phyloP scores from a whole-genome alignment of 2,329 filamentous ascomycete genomes.

The Hymenoscyphus linearis region DNA sequence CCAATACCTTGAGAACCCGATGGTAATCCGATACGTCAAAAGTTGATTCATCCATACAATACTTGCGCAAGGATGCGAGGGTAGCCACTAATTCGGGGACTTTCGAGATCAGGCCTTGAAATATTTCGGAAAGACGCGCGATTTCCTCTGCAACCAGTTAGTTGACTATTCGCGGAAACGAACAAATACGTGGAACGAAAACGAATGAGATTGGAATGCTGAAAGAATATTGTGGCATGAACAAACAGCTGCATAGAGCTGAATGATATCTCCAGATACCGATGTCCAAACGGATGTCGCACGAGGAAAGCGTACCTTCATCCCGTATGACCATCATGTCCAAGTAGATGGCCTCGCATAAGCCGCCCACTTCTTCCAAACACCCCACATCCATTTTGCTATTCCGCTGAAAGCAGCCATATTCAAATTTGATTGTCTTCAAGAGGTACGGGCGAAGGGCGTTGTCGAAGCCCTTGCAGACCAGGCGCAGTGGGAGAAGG shows the following conservation, averaged over 20 bases:
- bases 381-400: slow-evolving; percentile 35
- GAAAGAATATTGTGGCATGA: not conserved
- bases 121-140: slow-evolving; percentile 42
- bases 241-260: not conserved
- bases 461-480: slow-evolving; percentile 45
- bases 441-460: slow-evolving; percentile 42
- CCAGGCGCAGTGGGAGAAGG: slow-evolving; percentile 41
- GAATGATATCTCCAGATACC: not conserved
- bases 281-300: not conserved
- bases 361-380: slow-evolving; percentile 41
- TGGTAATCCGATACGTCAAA: slow-evolving; percentile 47
- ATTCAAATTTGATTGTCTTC: slow-evolving; percentile 45
- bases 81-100: slow-evolving; percentile 42
- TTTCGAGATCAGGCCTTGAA: slow-evolving; percentile 35
- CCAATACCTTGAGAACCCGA: slow-evolving; percentile 33
- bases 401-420: slow-evolving; percentile 39
- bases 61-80: slow-evolving; percentile 40
- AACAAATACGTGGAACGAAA: not conserved
- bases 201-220: not conserved
- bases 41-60: slow-evolving; percentile 44
- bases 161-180: not conserved
- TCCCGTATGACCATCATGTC: slow-evolving; percentile 50
- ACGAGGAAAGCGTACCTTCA: slow-evolving; percentile 37
- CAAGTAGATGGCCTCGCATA: slow-evolving; percentile 46
- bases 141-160: slow-evolving; percentile 39